Evolutionary conservation across 495 filamentous ascomycete species (phyloP), one percentile per base, ranked within the genome.

Genomic region (Talaromyces thailandensis): DNA sequence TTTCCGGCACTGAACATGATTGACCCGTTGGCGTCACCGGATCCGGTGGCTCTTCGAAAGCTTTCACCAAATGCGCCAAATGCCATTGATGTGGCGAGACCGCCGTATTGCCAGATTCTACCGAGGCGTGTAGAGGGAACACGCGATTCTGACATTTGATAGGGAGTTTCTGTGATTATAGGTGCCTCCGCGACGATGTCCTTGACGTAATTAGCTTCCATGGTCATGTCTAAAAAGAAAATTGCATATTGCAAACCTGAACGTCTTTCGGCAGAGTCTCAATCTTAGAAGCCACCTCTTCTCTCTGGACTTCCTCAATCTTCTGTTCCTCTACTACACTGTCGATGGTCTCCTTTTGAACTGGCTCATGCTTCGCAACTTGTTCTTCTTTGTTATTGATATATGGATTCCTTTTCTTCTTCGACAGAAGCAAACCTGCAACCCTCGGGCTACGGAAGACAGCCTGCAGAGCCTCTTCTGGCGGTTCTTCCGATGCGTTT

Each of bases 21-120:
- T 14, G 93, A 94, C 3, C 90, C 87, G 58, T 80, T 77, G 59
- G 77, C 63, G 21, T 82, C 83, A 61, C 86, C 78, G 32, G 75
- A 71, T 4, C 85, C 84, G 28, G 83, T 80, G 2, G 84, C 85
- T 32, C 93, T 84, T 60, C 89, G 87, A 45, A 98, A 68, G 28
- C 88, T 84, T 71, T 98, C 94, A 21, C 84, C 86, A 45, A 96
- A 84, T 2, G 90, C 92, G n/a, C 94, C 94, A 68, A 94, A 92
- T 11, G 96, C 86, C 92, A 98, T 96, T 25, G 93, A 93, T 0
- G 91, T 91, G 29, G 91, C 94, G 5, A 98, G 79, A 1, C 95
- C 92, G 60, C 91, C 84, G 73, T 98, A 98, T 70, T 98, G 93
- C 88, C 93, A 97, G 14, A 98, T 71, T 62, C 94, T 81, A 25